Percentiles rank a stretch among this genome's conserved stretches.
These are phyloP conservation scores for Aphanomyces invadans DNA, from an alignment of 352 stramenopile species.

Conservation along the genomic window DNA sequence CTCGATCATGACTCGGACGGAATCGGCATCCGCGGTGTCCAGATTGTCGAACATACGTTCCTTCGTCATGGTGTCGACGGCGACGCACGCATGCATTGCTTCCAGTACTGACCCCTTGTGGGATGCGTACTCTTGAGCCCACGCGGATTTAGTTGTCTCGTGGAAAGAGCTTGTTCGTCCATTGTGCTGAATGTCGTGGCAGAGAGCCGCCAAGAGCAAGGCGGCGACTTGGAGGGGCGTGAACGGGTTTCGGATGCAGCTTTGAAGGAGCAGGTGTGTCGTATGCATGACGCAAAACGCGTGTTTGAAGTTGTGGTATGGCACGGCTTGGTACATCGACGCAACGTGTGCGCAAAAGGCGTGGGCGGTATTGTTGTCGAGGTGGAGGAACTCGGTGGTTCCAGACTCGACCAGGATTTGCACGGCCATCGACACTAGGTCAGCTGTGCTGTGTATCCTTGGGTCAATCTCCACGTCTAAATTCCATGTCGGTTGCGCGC, in stretches of 20 bases:
- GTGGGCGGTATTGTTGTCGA: background rate
- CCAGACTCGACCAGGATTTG: slow-evolving; percentile 1
- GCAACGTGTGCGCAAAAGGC: slow-evolving; percentile 77
- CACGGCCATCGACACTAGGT: background rate
- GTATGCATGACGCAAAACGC: slow-evolving; percentile 83
- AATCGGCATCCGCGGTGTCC: background rate
- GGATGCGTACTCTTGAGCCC: background rate
- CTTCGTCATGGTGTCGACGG: background rate
- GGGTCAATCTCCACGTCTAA: background rate
- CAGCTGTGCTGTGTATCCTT: background rate
- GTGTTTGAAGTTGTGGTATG: slow-evolving; percentile 90
- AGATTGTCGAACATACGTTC: slow-evolving; percentile 2
- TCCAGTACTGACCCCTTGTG: slow-evolving; percentile 5
- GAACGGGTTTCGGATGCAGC: slow-evolving; percentile 53
- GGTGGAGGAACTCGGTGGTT: background rate
- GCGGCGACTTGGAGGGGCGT: slow-evolving; percentile 78
- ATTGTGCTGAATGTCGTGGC: slow-evolving; percentile 87
- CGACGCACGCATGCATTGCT: slow-evolving; percentile 9
- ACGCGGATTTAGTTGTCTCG: background rate
- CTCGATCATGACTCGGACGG: background rate
- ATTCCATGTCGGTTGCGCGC: background rate
- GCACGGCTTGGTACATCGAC: slow-evolving; percentile 74
- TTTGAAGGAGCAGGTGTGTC: slow-evolving; percentile 75
- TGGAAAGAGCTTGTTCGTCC: slow-evolving; percentile 87
- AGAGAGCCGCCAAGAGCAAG: slow-evolving; percentile 79